Base-by-base conservation (phyloP, 2,329 filamentous ascomycete species). In the Xylaria sp. region DNA sequence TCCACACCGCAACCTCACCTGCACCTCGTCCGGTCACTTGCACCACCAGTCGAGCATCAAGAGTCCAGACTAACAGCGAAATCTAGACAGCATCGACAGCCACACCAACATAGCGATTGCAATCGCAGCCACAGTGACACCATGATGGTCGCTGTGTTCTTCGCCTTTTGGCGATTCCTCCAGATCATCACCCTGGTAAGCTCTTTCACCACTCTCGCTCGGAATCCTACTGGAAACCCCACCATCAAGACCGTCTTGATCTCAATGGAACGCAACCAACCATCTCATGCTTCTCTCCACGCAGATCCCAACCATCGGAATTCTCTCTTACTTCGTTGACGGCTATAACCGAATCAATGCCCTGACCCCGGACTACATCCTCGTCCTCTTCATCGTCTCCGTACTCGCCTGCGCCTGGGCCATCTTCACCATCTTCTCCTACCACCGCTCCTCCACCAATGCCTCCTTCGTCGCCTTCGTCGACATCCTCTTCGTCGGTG, bases 331-430 rank as follows among this genome's bases (percentile, higher is more conserved):
- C 77, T 88, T 88, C 70, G 81, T 88, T 65, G 74, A 87, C 73
- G 78, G 79, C 65, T 87, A 83, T 74, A 78, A 81, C 67, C 70
- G 75, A 56, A 68, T 72, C 67, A 87, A 88, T 73, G 70, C 77
- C 61, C 76, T 87, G 55, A 85, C 85, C 0, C 86, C 85, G 23
- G 76, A 79, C 72, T 83, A 82, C 71, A 80, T 88, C 71, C 81
- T 89, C 61, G 76, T 88, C 65, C 78, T 88, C 66, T 88, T 88
- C 79, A 87, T 88, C 76, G 82, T 86, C 62, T 82, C 82, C 23
- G 81, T 86, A 16, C 79, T 89, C 57, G 86, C 78, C 39, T 78
- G 82, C 57, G 83, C 82, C 60, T 89, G 86, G 86, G 76, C 82
- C 63, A 73, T 88, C 74, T 81, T 80, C 71, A 88, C 85, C 6